phyloP scores from a whole-genome alignment of 768 basidiomycete genomes.

The Dendrothele bispora region DNA sequence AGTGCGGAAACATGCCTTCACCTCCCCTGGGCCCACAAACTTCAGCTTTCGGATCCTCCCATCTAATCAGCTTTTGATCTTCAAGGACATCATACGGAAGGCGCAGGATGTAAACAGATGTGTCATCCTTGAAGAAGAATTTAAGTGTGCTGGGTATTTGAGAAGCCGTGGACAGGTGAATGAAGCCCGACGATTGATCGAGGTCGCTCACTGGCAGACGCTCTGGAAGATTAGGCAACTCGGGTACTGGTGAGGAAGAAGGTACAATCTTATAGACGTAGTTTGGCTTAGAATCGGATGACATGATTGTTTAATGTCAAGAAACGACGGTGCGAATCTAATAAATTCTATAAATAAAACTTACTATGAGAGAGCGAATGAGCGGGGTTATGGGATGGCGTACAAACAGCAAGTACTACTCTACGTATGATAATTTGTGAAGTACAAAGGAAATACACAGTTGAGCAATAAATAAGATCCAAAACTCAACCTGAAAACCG shows the following conservation, averaged over 20 bases:
- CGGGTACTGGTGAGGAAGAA: conserved; percentile 34
- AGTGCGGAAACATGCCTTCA: conserved; percentile 52
- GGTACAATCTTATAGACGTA: conserved; percentile 66
- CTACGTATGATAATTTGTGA: too few species aligned
- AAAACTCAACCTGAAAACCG: too few species aligned
- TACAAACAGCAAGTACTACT: too few species aligned
- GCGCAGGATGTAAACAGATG: conserved; percentile 41
- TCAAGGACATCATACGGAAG: conserved; percentile 41
- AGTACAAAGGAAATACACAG: too few species aligned
- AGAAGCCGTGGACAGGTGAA: conserved; percentile 55
- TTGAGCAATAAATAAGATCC: too few species aligned
- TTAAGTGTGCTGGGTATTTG: conserved; percentile 49
- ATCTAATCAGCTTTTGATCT: conserved; percentile 33
- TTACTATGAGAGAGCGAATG: too few species aligned
- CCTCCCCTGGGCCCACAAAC: conserved; percentile 42
- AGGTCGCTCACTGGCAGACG: conserved; percentile 49
- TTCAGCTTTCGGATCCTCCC: conserved; percentile 48
- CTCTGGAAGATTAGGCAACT: conserved; percentile 31
- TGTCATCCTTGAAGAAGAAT: conserved; percentile 43
- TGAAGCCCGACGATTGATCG: conserved; percentile 46
- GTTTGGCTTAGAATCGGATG: conserved; percentile 38
- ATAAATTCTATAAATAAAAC: too few species aligned
- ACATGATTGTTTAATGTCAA: too few species aligned
- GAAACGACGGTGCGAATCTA: too few species aligned
- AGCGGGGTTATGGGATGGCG: too few species aligned